phyloP scores from a whole-genome alignment of 352 stramenopile species.

The Globisporangium lucens region DNA sequence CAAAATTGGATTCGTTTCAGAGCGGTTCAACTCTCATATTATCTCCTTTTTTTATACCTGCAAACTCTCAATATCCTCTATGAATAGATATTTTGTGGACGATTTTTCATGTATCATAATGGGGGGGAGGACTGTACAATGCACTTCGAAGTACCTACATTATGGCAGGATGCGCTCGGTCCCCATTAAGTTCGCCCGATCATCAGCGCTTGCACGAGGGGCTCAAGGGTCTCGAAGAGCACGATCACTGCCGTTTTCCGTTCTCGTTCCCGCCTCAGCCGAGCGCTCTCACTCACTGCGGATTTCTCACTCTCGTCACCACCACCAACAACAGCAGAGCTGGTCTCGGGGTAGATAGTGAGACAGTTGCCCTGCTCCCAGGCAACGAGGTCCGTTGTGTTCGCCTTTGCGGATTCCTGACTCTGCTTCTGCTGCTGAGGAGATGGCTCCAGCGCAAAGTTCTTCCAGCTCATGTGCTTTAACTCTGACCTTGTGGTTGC shows the following conservation, averaged over 20 bases:
- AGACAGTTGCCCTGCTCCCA: slow-evolving; percentile 31
- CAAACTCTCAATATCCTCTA: no score
- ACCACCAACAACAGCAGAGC: background rate
- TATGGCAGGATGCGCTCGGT: background rate
- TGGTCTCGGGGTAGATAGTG: slow-evolving; percentile 28
- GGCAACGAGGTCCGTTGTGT: slow-evolving; percentile 18
- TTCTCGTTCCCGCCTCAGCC: slow-evolving; percentile 2
- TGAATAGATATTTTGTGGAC: no score
- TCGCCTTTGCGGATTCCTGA: background rate
- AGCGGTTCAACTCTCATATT: no score
- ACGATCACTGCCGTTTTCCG: slow-evolving; percentile 15
- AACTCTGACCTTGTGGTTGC: slow-evolving; percentile 1
- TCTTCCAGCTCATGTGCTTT: slow-evolving; percentile 14
- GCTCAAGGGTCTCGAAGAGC: slow-evolving; percentile 27
- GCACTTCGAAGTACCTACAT: background rate
- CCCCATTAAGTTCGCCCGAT: slow-evolving; percentile 9
- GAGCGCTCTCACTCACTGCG: slow-evolving; percentile 11
- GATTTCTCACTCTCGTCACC: slow-evolving; percentile 5
- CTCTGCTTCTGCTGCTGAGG: background rate
- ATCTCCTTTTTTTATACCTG: no score
- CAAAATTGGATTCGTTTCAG: no score
- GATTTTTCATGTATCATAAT: no score
- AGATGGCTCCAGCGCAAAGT: slow-evolving; percentile 9
- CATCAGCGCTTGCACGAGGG: slow-evolving; percentile 27
- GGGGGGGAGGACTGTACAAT: no score